Percentiles rank a stretch among this genome's conserved stretches.
phyloP scores from a whole-genome alignment of 129 eudicot species.

The Daucus carota region DH1_v3.0 NC_030381.2:33805501-33806000 shows the following conservation, averaged over 20 bases:
- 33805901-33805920: neutral
- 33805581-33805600: slow-evolving; percentile 63
- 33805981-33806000: too few relatives aligned
- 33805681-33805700: too few relatives aligned
- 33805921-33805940: neutral
- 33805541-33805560: slow-evolving; percentile 79
- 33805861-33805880: neutral
- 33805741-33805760: neutral
- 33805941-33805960: neutral
- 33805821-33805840: neutral
- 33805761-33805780: neutral
- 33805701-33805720: too few relatives aligned
- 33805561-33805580: slow-evolving; percentile 70
- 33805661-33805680: too few relatives aligned
- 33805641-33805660: too few relatives aligned
- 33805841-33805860: too few relatives aligned
- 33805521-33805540: slow-evolving; percentile 57
- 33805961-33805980: too few relatives aligned
- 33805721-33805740: neutral
- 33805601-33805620: slow-evolving; percentile 13
- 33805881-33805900: too few relatives aligned
- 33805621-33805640: neutral
- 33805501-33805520: slow-evolving; percentile 24
- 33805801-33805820: too few relatives aligned
- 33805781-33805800: too few relatives aligned